Evolutionary conservation across 768 basidiomycete species (phyloP), one percentile per base, ranked within the genome.

Genomic region (Amanita muscaria): DNA sequence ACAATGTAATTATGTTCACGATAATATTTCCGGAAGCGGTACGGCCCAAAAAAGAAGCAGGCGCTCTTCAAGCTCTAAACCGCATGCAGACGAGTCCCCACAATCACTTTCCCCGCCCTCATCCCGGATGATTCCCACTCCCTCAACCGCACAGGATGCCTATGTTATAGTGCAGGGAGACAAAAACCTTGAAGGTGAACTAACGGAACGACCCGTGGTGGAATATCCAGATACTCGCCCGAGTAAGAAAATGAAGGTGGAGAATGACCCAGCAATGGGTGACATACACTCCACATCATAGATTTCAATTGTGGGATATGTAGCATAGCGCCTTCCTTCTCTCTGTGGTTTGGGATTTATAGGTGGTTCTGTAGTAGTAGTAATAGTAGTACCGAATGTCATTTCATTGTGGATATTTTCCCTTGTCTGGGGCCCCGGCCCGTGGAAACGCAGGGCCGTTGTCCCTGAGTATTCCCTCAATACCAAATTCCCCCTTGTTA

Each of bases 1-100:
- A 58, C 69, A 74, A 34, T 90, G 88, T 68, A 84, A 80, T 60
- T 90, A 89, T 64, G 81, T 82, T 32, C 83, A 88, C 55, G 84
- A 87, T 51, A 65, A 63, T 27, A 56, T 52, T 42, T 46, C 54
- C 15, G 53, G 59, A 12, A 65, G 61, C 49, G 66, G 66, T 9
- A 51, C 61, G 44, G 58, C 59, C 3, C 63, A 63, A 45, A 71
- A 72, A 64, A 73, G 77, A 59, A 64, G 66, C 45, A 68, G 79
- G 47, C 71, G 76, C 22, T 67, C 75, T 22, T 79, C 79, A 32
- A 70, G 71, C 23, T 74, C 76, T 22, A 77, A 74, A 54, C 57
- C 61, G 22, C 59, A 61, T 16, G 59, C 59, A 15, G 64, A 42
- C 11, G 41, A 66, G 38, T 71, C 72, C 12, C 59, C 64, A 30